Conservation (phyloP, 345 rosid genomes). For the Brassica nigra region DNA sequence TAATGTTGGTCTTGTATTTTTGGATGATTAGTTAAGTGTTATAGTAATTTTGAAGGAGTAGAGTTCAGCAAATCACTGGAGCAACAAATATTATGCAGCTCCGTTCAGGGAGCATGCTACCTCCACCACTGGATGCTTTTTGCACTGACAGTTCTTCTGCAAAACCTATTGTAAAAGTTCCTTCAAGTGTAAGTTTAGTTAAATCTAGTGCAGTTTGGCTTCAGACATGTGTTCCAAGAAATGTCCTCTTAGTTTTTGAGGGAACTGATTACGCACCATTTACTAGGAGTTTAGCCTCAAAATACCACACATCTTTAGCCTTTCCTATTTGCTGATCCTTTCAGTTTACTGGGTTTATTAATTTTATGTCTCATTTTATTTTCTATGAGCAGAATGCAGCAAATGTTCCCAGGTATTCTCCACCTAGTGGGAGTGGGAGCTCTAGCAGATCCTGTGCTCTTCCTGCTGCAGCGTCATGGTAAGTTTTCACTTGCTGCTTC, state of each 20-base stretch:
- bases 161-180: slow-evolving; percentile 54
- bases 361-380: not conserved
- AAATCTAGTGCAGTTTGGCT: not conserved
- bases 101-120: slow-evolving; percentile 69
- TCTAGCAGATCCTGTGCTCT: slow-evolving; percentile 54
- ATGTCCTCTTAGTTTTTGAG: no score
- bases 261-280: not conserved
- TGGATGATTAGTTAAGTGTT: slow-evolving; percentile 42
- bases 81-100: slow-evolving; percentile 51
- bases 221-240: no score
- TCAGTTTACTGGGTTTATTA: not conserved
- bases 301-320: not conserved
- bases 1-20: slow-evolving; percentile 31
- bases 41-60: slow-evolving; percentile 57
- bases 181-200: slow-evolving; percentile 57
- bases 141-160: slow-evolving; percentile 49
- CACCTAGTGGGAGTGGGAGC: slow-evolving; percentile 54
- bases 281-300: slow-evolving; percentile 2
- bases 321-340: not conserved
- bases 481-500: not conserved
- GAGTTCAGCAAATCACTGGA: slow-evolving; percentile 78
- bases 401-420: slow-evolving; percentile 51
- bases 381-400: slow-evolving; percentile 47
- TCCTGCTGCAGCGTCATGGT: not conserved
- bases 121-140: slow-evolving; percentile 71